Evolutionary conservation across 1,284 basidiomycete genomes (phyloP).

Genomic region (Caloboletus firmus): DNA sequence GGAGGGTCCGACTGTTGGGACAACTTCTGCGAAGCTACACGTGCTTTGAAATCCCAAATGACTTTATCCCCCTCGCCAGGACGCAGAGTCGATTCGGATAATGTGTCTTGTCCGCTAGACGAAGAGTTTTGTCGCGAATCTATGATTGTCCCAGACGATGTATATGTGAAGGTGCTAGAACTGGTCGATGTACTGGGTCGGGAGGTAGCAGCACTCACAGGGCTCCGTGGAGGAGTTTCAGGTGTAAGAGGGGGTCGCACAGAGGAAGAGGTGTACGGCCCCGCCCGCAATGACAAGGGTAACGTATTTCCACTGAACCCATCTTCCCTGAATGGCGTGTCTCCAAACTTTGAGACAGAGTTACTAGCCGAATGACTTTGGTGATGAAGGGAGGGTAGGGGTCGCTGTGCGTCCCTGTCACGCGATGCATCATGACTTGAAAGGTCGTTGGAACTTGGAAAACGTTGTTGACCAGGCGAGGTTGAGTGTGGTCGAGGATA

Average conservation of each 20-base stretch:
- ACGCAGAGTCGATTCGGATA: conserved; percentile 34
- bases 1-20: conserved; percentile 19
- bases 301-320: conserved; percentile 26
- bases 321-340: conserved; percentile 32
- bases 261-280: conserved; percentile 24
- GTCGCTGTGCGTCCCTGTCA: conserved; percentile 33
- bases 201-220: conserved; percentile 51
- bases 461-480: conserved; percentile 44
- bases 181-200: conserved; percentile 34
- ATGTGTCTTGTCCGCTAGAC: conserved; percentile 34
- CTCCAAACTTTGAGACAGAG: conserved; percentile 35
- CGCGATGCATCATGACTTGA: conserved; percentile 23
- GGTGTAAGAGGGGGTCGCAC: conserved; percentile 21
- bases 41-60: conserved; percentile 32
- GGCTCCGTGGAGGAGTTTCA: conserved; percentile 56
- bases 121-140: conserved; percentile 32
- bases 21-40: conserved; percentile 17
- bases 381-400: conserved; percentile 27
- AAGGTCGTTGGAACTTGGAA: conserved; percentile 26
- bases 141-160: conserved; percentile 25
- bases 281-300: conserved; percentile 32
- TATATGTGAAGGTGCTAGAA: conserved; percentile 24
- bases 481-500: conserved; percentile 61
- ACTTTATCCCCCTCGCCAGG: conserved; percentile 35
- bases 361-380: conserved; percentile 30